Base-by-base conservation (phyloP, 768 basidiomycete species). In the Hericium coralloides region DNA sequence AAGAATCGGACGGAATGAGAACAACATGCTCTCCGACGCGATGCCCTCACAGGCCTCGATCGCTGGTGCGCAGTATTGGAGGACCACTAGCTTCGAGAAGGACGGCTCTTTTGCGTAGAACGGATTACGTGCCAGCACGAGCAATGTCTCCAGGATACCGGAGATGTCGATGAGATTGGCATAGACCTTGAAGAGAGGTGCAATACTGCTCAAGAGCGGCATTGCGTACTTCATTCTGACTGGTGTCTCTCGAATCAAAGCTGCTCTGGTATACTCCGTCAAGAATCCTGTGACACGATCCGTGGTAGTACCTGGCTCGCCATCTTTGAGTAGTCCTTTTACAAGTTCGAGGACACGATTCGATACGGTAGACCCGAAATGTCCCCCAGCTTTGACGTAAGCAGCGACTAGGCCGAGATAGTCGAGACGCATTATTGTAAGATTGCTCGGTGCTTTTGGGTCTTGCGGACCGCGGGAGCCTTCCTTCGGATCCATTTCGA, bases 391-490 rank as follows among this genome's bases (percentile, higher is more conserved):
- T 23, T 67, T 68, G 17, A 76, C 73, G 61, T 80, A 83, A 3
- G 73, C 74, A 18, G 73, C 67, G 4, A 85, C 74, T 20, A 86
- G 68, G 3, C 71, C 71, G 5, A 90, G 73, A 66, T 81, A 89
- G 60, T 89, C 86, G 49, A 82, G 64, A 20, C 84, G 76, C 81
- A 91, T 85, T 8, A 72, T 68, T 20, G 70, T 68, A 7, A 80
- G 64, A 64, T 87, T 79, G 63, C 83, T 82, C 1, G 82, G 74
- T 4, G 71, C 61, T 58, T 76, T 76, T 39, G 69, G 70, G 12
- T 65, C 65, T 49, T 67, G 60, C 23, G 60, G 56, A 39, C 53
- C 56, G 17, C 54, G 45, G 12, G 63, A 64, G 31, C 31, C 31
- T 31, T 31, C 31, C 31, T 31, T 31, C 31, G 31, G 10, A 31